A percentile compares a stretch with the other conserved stretches of the same genome.
Evolutionary conservation across 257 asterid genomes (phyloP).

Genomic region (Phtheirospermum japonicum): DNA sequence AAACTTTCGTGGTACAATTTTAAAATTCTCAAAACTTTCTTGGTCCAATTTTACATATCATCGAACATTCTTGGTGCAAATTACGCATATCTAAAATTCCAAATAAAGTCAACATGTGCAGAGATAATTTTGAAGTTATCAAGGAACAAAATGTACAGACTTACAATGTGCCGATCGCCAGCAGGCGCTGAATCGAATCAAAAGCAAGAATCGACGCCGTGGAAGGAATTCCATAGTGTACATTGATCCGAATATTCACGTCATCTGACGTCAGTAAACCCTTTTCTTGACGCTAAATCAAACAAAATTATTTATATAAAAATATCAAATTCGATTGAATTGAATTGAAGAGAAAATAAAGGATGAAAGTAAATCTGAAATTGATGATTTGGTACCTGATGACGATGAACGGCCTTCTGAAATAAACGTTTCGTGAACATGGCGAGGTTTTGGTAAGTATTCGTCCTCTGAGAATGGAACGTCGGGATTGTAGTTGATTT

Average conservation of each 20-base stretch:
- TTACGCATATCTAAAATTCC: neutral
- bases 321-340: constrained; percentile 27
- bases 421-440: constrained; percentile 80
- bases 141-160: constrained; percentile 20
- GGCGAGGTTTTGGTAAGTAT: constrained; percentile 8
- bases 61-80: neutral
- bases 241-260: constrained; percentile 52
- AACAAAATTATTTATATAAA: neutral
- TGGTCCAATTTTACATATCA: neutral
- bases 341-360: neutral
- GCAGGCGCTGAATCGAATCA: constrained; percentile 79
- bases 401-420: constrained; percentile 61
- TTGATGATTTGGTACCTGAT: constrained; percentile 35
- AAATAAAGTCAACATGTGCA: constrained; percentile 15
- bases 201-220: constrained; percentile 83
- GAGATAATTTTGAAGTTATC: neutral
- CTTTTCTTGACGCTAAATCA: constrained; percentile 45
- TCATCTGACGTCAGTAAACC: constrained; percentile 53
- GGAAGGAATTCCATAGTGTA: constrained; percentile 83
- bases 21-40: neutral
- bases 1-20: constrained; percentile 1
- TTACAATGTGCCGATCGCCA: constrained; percentile 83
- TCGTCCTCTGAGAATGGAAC: constrained; percentile 23
- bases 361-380: constrained; percentile 21
- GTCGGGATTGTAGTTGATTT: constrained; percentile 25